phyloP scores from a whole-genome alignment of 169 alveolate genomes.

The Eimeria sp. region DNA sequence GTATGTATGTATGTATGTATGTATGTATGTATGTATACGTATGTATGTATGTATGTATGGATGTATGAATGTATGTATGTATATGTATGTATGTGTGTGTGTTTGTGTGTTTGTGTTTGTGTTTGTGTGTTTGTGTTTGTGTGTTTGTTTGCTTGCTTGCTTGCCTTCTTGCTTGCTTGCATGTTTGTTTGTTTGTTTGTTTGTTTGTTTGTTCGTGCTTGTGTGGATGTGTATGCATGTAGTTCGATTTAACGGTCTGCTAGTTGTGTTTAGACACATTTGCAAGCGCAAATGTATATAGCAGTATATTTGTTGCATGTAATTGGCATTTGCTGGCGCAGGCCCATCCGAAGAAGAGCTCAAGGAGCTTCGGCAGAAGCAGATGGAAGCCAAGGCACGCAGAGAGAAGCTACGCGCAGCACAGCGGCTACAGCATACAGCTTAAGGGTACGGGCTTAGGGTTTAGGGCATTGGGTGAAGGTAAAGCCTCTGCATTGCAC shows the following conservation, averaged over 20 bases:
- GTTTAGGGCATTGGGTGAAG: background rate
- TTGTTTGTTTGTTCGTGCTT: background rate
- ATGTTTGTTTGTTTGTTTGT: no score
- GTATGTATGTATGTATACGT: no score
- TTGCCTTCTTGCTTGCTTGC: no score
- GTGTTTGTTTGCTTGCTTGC: no score
- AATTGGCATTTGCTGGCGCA: background rate
- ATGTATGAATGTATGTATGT: background rate
- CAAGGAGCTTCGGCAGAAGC: constrained; percentile 48
- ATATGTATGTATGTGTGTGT: background rate
- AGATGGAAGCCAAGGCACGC: constrained; percentile 36
- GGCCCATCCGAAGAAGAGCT: constrained; percentile 62
- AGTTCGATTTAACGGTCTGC: background rate
- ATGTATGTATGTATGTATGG: background rate
- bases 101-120: background rate
- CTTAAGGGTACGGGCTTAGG: background rate
- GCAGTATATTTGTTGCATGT: background rate
- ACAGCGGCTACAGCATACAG: background rate
- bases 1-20: no score
- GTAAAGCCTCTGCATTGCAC: background rate
- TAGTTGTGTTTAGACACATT: background rate
- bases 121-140: no score
- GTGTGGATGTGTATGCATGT: background rate
- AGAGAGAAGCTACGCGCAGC: background rate
- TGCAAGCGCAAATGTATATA: background rate